Evolutionary conservation across 2,329 filamentous ascomycete species (phyloP).

Genomic region (Sporothrix inflata): DNA sequence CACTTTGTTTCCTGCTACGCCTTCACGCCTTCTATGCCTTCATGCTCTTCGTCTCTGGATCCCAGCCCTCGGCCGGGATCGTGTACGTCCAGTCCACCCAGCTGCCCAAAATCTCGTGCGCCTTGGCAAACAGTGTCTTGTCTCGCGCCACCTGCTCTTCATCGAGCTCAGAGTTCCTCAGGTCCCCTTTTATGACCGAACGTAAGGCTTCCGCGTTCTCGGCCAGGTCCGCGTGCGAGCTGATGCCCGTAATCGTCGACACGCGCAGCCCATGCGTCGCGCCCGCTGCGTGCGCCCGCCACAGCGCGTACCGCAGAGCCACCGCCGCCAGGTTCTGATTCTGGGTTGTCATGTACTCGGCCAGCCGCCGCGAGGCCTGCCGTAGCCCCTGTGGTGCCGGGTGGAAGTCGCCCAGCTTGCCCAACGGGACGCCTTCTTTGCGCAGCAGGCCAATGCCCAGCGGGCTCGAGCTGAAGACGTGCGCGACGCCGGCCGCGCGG

Average conservation of each 20-base stretch:
- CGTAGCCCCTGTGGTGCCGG: constrained; percentile 20
- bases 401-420: constrained; percentile 24
- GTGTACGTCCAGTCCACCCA: constrained; percentile 28
- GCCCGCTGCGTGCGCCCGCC: constrained; percentile 18
- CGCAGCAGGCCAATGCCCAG: constrained; percentile 22
- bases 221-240: neutral
- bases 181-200: neutral
- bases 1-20: neutral
- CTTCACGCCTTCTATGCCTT: neutral
- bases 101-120: constrained; percentile 16
- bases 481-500: constrained; percentile 12
- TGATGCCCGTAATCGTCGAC: constrained; percentile 24
- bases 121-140: constrained; percentile 4
- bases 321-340: constrained; percentile 21
- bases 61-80: constrained; percentile 18
- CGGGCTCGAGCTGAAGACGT: constrained; percentile 26
- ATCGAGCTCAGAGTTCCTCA: neutral
- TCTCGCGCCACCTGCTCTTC: constrained; percentile 2
- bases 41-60: constrained; percentile 10
- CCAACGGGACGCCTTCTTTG: constrained; percentile 17
- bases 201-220: constrained; percentile 15
- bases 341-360: constrained; percentile 15
- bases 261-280: neutral
- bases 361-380: neutral
- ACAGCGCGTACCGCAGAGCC: constrained; percentile 23